Base-by-base conservation (phyloP, 768 basidiomycete genomes). In the Auricularia sp. region DNA sequence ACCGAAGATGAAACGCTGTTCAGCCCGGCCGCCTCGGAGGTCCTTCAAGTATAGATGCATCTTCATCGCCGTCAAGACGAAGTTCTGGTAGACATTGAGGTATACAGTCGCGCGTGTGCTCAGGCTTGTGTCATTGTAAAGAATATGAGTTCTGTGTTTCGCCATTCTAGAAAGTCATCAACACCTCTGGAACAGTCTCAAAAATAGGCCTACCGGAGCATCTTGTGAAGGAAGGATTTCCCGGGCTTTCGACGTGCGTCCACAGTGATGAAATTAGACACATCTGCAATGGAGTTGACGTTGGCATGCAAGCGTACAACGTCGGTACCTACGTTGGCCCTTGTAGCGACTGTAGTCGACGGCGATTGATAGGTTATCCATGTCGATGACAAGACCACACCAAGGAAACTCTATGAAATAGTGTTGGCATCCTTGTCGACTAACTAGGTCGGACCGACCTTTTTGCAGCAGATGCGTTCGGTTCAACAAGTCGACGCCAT, bases 371-470 rank as follows among this genome's bases (percentile, higher is more conserved):
- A 99, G 79, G 68, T 87, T 83, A 24, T 72, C 75, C 79, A 86
- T 90, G 70, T 94, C 76, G 69, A 99, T 89, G 63, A 86, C 71
- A 67, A 88, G 82, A 2, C 95, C 97, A 76, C 97, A 99, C 90
- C 94, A 99, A 1, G 93, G 89, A 73, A 99, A 98, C 51, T 78
- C 94, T 94, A 24, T 6, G 14, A 29, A 24, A 29, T 29, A 29
- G 29, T 29, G 29, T 29, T 29, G 29, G 29, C 29, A 29, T 29
- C 29, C 29, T 29, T 29, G 29, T 29, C 29, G 2, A 29, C 29
- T 29, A 29, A 29, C 29, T 29, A 29, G 29, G 2, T 29, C 29
- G 29, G 29, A 29, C 39, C 7, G 39, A 80, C 83, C 71, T 74
- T 73, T 74, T 65, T 82, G 80, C 37, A 73, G 72, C 1, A 81